Evolutionary conservation across 805 yeast species (phyloP), one percentile per base, ranked within the genome.

Genomic region (Starmerella scarabaei): DNA sequence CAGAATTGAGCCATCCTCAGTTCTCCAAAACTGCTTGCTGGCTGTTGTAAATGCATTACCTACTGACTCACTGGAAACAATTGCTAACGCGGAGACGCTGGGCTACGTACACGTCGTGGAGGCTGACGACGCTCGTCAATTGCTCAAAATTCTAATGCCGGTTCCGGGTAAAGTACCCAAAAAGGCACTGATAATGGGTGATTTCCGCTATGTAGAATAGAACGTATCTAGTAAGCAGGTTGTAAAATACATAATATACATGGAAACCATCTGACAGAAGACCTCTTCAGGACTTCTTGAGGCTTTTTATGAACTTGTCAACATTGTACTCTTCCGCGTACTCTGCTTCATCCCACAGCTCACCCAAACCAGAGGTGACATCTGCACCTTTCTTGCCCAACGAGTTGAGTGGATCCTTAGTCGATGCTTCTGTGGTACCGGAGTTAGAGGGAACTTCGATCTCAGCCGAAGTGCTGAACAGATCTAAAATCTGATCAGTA

Each of bases 241-340:
- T 9, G 31, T 28, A 30, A 4, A 32, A 19, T 20, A 32, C n/a
- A 17, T 32, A 32, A 26, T n/a, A 29, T 31, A 20, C 27, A 18
- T 15, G 16, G n/a, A n/a, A 32, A n/a, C n/a, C n/a, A n/a, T n/a
- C n/a, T n/a, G n/a, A n/a, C n/a, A n/a, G n/a, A n/a, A n/a, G n/a
- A n/a, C n/a, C n/a, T n/a, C n/a, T 7, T 19, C 24, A 6, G n/a
- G 28, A 36, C 48, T 56, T 72, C 49, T 71, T 71, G 46, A 83
- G 69, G 21, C 80, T 79, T 64, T 81, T 81, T 61, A 91, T 88
- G 59, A 91, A 91, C 39, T 80, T 75, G 59, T 88, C 96, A 62
- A 91, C 72, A 55, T 91, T 83, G 61, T 91, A 91, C 65, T 91
- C 98, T 55, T 91, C 98, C 49, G 86, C 94, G 55, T 91, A 91